Percentiles rank a stretch among this genome's conserved stretches.
phyloP scores from a whole-genome alignment of 805 yeast genomes.

The Lipomyces kockii region DNA sequence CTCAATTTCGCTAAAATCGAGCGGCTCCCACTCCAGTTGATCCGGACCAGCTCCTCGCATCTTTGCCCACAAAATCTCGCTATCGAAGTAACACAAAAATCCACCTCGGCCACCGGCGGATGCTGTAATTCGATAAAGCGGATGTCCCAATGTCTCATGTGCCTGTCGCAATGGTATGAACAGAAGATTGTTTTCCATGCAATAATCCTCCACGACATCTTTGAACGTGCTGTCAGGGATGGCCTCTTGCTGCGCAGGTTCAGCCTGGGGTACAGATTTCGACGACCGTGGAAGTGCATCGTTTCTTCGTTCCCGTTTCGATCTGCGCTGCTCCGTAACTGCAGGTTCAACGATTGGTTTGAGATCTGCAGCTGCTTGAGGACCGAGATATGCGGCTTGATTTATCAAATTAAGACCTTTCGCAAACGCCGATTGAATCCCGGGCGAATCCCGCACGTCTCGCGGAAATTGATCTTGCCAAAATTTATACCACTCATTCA shows the following conservation, averaged over 20 bases:
- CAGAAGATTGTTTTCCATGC: slow-evolving; percentile 55
- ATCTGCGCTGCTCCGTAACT: not conserved
- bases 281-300: not conserved
- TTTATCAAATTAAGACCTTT: slow-evolving; percentile 46
- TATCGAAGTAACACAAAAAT: slow-evolving; percentile 56
- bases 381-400: slow-evolving; percentile 41
- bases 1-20: slow-evolving; percentile 38
- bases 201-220: slow-evolving; percentile 68
- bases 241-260: slow-evolving; percentile 31
- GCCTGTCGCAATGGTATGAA: slow-evolving; percentile 47
- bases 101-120: slow-evolving; percentile 46
- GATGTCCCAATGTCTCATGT: slow-evolving; percentile 50
- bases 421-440: slow-evolving; percentile 32
- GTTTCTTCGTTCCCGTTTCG: not conserved
- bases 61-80: slow-evolving; percentile 67
- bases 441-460: slow-evolving; percentile 27
- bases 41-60: slow-evolving; percentile 26
- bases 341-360: slow-evolving; percentile 26
- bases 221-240: slow-evolving; percentile 57
- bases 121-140: slow-evolving; percentile 51
- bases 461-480: slow-evolving; percentile 44
- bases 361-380: slow-evolving; percentile 25
- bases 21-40: slow-evolving; percentile 50
- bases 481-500: slow-evolving; percentile 43
- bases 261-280: not conserved